A percentile compares a stretch with the other conserved stretches of the same genome.
Conservation (phyloP, 106 monocot species). For the Platanthera guangdongensis region DNA sequence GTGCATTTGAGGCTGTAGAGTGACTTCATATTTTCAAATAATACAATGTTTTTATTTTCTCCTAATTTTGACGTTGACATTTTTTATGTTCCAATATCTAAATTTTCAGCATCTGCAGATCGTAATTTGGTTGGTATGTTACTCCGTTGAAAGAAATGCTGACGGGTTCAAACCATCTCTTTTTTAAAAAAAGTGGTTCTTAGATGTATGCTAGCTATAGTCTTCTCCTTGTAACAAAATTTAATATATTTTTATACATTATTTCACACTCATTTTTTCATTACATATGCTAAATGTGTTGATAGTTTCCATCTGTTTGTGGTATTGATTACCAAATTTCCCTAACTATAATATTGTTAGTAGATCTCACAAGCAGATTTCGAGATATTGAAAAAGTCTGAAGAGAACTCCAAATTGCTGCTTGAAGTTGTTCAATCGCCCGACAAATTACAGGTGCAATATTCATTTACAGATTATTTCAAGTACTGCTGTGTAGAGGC, state of each 20-base stretch:
- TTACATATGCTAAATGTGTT: not conserved
- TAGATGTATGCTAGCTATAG: not conserved
- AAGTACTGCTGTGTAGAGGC: no score
- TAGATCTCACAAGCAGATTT: constrained; percentile 77
- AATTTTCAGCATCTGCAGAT: not conserved
- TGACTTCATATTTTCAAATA: not conserved
- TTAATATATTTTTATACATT: not conserved
- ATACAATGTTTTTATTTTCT: not conserved
- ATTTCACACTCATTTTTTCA: not conserved
- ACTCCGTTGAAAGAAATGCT: no score
- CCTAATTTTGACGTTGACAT: not conserved
- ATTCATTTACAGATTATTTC: not conserved
- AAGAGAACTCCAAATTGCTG: constrained; percentile 55
- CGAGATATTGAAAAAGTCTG: constrained; percentile 39
- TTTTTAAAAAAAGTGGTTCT: no score
- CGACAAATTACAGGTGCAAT: constrained; percentile 60
- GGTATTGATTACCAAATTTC: not conserved
- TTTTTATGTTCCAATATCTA: not conserved
- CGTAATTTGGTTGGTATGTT: no score
- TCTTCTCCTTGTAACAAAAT: not conserved
- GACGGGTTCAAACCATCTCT: no score
- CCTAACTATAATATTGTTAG: not conserved
- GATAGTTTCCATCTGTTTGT: not conserved
- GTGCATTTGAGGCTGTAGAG: not conserved
- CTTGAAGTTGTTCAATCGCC: constrained; percentile 78